These are phyloP conservation scores for Phanerochaete carnosa DNA, from an alignment of 768 basidiomycete species.

Conservation along the genomic window DNA sequence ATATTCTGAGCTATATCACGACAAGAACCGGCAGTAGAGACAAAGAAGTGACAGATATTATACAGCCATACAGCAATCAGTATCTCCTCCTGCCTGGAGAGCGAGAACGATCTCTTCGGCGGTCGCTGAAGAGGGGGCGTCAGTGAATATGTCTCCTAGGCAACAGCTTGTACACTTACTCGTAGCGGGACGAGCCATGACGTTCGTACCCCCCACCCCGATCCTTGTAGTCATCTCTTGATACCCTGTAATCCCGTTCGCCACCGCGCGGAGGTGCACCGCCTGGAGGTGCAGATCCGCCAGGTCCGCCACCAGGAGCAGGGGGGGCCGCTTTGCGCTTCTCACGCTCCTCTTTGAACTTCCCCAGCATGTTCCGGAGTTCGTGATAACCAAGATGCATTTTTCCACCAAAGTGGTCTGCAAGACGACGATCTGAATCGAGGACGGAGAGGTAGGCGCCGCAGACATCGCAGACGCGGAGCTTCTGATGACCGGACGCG, in stretches of 20 bases:
- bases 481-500: conserved; percentile 98
- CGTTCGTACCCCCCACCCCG: conserved; percentile 69
- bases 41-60: background rate
- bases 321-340: conserved; percentile 52
- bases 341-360: conserved; percentile 89
- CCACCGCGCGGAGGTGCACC: conserved; percentile 39
- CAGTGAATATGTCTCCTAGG: background rate
- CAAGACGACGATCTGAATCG: conserved; percentile 96
- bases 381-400: conserved; percentile 99
- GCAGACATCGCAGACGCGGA: conserved; percentile 99
- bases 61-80: conserved; percentile 10
- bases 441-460: conserved; percentile 98
- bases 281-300: conserved; percentile 31
- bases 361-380: conserved; percentile 87
- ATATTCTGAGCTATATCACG: background rate
- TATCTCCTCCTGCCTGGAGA: conserved; percentile 28
- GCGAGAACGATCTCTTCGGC: conserved; percentile 28
- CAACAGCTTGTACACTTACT: conserved; percentile 43
- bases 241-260: conserved; percentile 52
- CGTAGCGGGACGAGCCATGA: conserved; percentile 66
- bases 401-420: conserved; percentile 99
- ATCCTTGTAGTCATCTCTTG: conserved; percentile 64
- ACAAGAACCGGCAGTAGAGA: background rate
- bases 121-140: conserved; percentile 17
- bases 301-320: conserved; percentile 30